phyloP scores from a whole-genome alignment of 139 green algal species.

The Gonium pectorale region DNA sequence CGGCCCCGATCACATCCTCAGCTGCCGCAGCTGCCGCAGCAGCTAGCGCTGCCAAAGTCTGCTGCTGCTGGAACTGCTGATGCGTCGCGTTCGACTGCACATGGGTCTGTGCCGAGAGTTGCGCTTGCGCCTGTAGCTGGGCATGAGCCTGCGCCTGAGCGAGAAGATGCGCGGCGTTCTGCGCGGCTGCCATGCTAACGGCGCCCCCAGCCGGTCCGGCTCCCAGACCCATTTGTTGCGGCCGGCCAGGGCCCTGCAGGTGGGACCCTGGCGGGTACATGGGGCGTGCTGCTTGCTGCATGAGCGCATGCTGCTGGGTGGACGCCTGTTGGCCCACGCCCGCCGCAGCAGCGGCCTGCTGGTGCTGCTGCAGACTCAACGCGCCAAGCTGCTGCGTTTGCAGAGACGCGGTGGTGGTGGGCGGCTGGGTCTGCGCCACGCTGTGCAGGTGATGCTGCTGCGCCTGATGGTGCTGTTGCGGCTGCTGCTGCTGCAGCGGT shows the following conservation, averaged over 20 bases:
- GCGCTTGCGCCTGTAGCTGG: neutral
- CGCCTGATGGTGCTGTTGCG: neutral
- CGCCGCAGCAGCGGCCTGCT: neutral
- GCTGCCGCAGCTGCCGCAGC: slow-evolving; percentile 11
- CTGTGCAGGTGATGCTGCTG: slow-evolving; percentile 16
- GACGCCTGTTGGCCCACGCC: slow-evolving; percentile 17
- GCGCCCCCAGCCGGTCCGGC: neutral
- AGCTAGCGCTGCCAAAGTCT: slow-evolving; percentile 25
- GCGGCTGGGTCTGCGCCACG: no score
- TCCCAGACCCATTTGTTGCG: neutral
- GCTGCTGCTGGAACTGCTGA: slow-evolving; percentile 25
- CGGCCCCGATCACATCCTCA: neutral
- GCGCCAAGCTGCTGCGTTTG: neutral
- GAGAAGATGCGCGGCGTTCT: slow-evolving; percentile 38
- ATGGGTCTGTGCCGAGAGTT: neutral
- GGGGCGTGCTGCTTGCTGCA: neutral
- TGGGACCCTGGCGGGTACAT: neutral
- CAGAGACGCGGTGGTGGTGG: no score
- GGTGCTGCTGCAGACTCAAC: neutral
- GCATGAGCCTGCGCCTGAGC: slow-evolving; percentile 18
- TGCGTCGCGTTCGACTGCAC: slow-evolving; percentile 8
- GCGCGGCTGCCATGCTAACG: neutral
- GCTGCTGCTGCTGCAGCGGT: slow-evolving; percentile 6
- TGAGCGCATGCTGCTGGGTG: neutral
- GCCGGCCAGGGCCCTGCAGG: neutral